Conservation (phyloP, 2,329 filamentous ascomycete species). For the Botryotinia narcissicola region DNA sequence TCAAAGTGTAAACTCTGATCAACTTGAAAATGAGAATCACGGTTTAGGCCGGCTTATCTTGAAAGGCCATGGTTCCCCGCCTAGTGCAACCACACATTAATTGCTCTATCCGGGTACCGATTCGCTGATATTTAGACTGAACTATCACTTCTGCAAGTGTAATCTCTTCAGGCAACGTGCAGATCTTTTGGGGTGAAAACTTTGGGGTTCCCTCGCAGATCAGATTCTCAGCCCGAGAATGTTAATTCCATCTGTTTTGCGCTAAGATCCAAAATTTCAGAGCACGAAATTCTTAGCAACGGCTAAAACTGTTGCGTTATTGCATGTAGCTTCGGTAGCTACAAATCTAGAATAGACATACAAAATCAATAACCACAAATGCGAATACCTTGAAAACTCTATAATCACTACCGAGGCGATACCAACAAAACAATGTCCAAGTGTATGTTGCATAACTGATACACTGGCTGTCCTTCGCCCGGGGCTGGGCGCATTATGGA, state of each 20-base stretch:
- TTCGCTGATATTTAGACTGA: background rate
- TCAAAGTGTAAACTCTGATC: background rate
- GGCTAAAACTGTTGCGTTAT: no score
- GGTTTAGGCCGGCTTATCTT: background rate
- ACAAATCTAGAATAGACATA: no score
- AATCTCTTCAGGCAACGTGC: background rate
- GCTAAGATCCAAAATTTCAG: background rate
- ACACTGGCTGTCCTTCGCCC: background rate
- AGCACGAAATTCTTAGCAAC: background rate
- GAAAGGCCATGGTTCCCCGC: background rate
- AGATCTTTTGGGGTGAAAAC: background rate
- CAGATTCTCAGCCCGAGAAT: background rate
- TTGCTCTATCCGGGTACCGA: background rate
- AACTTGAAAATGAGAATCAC: background rate
- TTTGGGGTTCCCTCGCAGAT: background rate
- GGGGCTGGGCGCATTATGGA: background rate
- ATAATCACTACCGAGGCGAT: no score
- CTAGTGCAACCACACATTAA: background rate
- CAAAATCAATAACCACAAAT: no score
- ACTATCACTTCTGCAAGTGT: background rate
- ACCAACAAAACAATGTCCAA: no score
- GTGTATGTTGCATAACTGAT: background rate
- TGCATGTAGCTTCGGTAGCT: no score
- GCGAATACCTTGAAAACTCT: no score
- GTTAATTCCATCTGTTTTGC: background rate